A percentile compares a stretch with the other conserved stretches of the same genome.
Evolutionary conservation across 2,329 filamentous ascomycete genomes (phyloP).

Genomic region (Monosporascus sp.): DNA sequence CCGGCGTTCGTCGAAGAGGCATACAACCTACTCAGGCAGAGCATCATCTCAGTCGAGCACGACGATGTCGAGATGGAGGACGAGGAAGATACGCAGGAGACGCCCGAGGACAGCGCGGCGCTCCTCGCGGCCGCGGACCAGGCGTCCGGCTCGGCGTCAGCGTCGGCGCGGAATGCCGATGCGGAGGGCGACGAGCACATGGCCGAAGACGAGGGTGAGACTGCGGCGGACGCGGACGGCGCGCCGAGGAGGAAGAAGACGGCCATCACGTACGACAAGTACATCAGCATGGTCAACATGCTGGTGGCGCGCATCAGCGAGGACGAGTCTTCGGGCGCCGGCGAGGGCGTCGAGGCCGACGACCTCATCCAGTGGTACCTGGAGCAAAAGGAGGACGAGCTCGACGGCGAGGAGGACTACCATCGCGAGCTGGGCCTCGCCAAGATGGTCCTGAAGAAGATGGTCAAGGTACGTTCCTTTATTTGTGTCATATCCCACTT

Average conservation of each 20-base stretch:
- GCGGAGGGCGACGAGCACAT: constrained; percentile 42
- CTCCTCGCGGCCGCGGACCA: constrained; percentile 45
- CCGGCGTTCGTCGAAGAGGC: constrained; percentile 85
- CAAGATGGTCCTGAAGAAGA: constrained; percentile 80
- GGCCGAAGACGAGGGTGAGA: constrained; percentile 42
- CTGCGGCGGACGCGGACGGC: constrained; percentile 37
- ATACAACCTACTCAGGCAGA: constrained; percentile 84
- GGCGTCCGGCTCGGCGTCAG: constrained; percentile 40
- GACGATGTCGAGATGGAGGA: constrained; percentile 95
- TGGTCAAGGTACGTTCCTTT: constrained; percentile 74
- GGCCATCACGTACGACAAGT: constrained; percentile 87
- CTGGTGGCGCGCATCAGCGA: constrained; percentile 79
- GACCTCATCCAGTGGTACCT: constrained; percentile 84
- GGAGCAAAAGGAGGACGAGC: constrained; percentile 80
- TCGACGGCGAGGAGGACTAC: constrained; percentile 77
- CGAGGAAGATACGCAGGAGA: constrained; percentile 59
- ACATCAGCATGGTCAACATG: constrained; percentile 82
- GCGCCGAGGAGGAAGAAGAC: constrained; percentile 63
- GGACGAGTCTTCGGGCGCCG: constrained; percentile 65
- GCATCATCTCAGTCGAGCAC: constrained; percentile 96
- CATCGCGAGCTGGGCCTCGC: constrained; percentile 52
- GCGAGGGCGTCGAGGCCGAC: constrained; percentile 81
- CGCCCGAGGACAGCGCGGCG: constrained; percentile 39
- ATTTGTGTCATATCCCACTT: background rate
- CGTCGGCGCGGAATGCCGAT: constrained; percentile 24